Evolutionary conservation across 441 rosid species (phyloP).

Genomic region (Melastoma candidum): DNA sequence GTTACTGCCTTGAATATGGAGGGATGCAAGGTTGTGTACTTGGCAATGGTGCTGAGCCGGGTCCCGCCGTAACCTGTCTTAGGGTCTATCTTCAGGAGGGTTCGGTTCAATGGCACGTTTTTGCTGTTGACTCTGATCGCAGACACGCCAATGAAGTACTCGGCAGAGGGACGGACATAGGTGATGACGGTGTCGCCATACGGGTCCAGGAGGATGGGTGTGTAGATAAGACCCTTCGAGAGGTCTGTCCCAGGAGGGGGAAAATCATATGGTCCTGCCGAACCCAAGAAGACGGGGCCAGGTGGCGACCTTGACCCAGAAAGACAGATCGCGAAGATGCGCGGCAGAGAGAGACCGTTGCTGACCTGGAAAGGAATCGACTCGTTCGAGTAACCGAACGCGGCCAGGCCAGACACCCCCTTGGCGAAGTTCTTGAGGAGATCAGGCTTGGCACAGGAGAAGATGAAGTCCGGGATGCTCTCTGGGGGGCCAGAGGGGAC

Average conservation of each 20-base stretch:
- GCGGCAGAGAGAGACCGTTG: not conserved
- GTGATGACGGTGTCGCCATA: slow-evolving; percentile 3
- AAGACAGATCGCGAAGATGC: slow-evolving; percentile 1
- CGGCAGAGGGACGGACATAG: not conserved
- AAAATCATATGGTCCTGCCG: slow-evolving; percentile 4
- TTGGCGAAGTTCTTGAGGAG: not conserved
- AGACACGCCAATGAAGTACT: slow-evolving; percentile 2
- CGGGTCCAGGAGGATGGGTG: slow-evolving; percentile 3
- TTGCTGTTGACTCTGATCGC: slow-evolving; percentile 1
- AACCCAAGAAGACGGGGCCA: not conserved
- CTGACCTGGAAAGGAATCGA: slow-evolving; percentile 4
- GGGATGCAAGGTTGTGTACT: not conserved
- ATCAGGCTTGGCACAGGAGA: slow-evolving; percentile 4
- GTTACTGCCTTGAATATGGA: not conserved
- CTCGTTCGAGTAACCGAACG: slow-evolving; percentile 4
- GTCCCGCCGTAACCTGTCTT: slow-evolving; percentile 5
- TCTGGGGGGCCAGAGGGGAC: not conserved
- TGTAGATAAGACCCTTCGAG: slow-evolving; percentile 5
- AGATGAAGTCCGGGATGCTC: not conserved
- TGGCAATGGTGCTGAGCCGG: not conserved
- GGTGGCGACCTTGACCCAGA: not conserved
- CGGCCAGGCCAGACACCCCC: slow-evolving; percentile 3
- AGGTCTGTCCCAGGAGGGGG: not conserved
- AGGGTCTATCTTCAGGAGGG: not conserved
- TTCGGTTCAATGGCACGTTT: not conserved